phyloP scores from a whole-genome alignment of 257 asterid genomes.

The Fraxinus pennsylvanica region DNA sequence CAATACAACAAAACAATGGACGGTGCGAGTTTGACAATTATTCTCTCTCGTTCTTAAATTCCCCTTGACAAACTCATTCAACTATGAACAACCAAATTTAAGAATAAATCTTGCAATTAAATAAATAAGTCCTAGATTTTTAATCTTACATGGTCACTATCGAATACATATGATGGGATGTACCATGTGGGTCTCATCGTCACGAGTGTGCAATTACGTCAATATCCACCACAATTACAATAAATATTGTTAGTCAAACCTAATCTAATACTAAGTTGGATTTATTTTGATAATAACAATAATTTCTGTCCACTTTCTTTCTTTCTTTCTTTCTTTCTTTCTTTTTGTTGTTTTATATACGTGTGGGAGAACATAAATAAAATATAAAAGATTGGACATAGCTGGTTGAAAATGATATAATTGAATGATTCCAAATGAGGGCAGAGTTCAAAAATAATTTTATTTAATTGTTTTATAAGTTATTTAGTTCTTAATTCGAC shows the following conservation, averaged over 20 bases:
- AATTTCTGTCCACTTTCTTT: background rate
- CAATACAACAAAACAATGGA: background rate
- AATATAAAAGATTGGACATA: background rate
- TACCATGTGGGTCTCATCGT: conserved; percentile 3
- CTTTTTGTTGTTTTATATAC: background rate
- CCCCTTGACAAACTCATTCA: background rate
- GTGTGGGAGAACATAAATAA: background rate
- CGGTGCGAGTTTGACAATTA: background rate
- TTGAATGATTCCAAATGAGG: background rate
- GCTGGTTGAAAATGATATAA: background rate
- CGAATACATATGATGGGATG: background rate
- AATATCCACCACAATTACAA: background rate
- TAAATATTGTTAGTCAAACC: background rate
- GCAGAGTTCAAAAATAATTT: background rate
- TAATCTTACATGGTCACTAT: background rate
- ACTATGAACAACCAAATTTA: background rate
- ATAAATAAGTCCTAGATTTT: background rate
- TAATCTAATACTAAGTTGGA: background rate
- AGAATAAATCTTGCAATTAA: background rate
- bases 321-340: background rate
- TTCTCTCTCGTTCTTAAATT: background rate
- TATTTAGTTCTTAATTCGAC: background rate
- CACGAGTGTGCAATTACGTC: background rate
- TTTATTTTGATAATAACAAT: background rate
- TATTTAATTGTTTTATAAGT: background rate